A percentile compares a stretch with the other conserved stretches of the same genome.
phyloP scores from a whole-genome alignment of 2,329 filamentous ascomycete species.

The Monilinia laxa region DNA sequence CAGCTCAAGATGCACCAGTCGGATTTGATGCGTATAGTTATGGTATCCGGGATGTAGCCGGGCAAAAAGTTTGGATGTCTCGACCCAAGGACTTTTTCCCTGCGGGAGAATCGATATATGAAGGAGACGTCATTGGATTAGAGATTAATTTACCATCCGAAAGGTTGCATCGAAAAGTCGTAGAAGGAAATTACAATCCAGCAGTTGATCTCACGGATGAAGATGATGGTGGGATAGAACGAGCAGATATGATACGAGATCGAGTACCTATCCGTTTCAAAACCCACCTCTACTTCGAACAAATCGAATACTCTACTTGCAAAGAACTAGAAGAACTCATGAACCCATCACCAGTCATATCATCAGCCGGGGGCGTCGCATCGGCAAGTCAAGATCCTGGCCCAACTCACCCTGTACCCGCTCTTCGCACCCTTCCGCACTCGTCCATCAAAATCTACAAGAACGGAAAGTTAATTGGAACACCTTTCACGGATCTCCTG shows the following conservation, averaged over 20 bases:
- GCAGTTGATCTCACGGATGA: constrained; percentile 67
- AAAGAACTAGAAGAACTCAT: constrained; percentile 86
- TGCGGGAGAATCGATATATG: constrained; percentile 72
- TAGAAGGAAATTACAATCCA: constrained; percentile 84
- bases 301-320: constrained; percentile 81
- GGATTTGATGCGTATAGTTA: constrained; percentile 94
- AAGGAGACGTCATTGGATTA: constrained; percentile 91
- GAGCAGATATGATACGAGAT: constrained; percentile 85
- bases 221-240: constrained; percentile 51
- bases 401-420: constrained; percentile 68
- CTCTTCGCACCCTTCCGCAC: constrained; percentile 82
- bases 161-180: constrained; percentile 81
- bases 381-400: constrained; percentile 56
- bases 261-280: constrained; percentile 94
- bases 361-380: constrained; percentile 41
- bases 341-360: constrained; percentile 60
- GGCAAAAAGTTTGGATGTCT: constrained; percentile 91
- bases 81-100: constrained; percentile 88
- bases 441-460: constrained; percentile 90
- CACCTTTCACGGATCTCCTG: constrained; percentile 81
- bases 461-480: constrained; percentile 83
- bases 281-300: constrained; percentile 89
- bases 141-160: constrained; percentile 90
- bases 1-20: constrained; percentile 77
- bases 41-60: constrained; percentile 82